Evolutionary conservation across 2,329 filamentous ascomycete species (phyloP).

Genomic region (Colletotrichum kahawae): DNA sequence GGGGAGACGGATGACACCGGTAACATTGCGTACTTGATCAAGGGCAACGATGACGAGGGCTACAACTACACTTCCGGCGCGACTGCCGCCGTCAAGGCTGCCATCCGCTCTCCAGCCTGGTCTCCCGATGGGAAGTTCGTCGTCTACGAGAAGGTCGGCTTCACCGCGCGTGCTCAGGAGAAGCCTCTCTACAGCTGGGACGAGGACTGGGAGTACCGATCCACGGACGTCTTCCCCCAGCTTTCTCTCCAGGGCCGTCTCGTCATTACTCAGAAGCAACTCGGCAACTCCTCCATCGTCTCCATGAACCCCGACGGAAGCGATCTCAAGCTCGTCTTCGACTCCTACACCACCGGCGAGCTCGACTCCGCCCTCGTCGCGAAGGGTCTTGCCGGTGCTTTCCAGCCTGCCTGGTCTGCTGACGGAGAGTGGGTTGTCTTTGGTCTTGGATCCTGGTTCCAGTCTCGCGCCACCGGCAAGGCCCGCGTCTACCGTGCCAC

Average conservation of each 20-base stretch:
- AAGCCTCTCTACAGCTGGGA: slow-evolving; percentile 10
- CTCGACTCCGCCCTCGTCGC: slow-evolving; percentile 3
- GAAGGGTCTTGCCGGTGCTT: slow-evolving; percentile 1
- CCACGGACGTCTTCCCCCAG: slow-evolving; percentile 13
- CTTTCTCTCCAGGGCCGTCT: slow-evolving; percentile 7
- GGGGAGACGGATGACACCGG: background rate
- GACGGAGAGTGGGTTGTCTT: background rate
- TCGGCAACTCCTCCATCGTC: slow-evolving; percentile 16
- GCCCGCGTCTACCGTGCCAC: slow-evolving; percentile 1
- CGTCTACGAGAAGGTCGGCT: slow-evolving; percentile 10
- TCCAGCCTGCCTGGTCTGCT: background rate
- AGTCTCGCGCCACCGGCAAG: background rate
- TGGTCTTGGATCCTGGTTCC: slow-evolving; percentile 3
- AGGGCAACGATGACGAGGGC: slow-evolving; percentile 2
- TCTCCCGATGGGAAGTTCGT: slow-evolving; percentile 11
- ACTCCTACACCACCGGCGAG: background rate
- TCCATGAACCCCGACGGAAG: slow-evolving; percentile 12
- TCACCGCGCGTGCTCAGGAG: slow-evolving; percentile 8
- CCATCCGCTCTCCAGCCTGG: slow-evolving; percentile 8
- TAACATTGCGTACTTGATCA: slow-evolving; percentile 8
- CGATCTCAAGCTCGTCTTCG: slow-evolving; percentile 11
- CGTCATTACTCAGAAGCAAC: slow-evolving; percentile 8
- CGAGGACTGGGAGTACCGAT: slow-evolving; percentile 14
- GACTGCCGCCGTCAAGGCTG: background rate
- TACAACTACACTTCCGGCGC: slow-evolving; percentile 3